A percentile compares a stretch with the other conserved stretches of the same genome.
phyloP scores from a whole-genome alignment of 805 yeast genomes.

The Lachancea quebecensis region DNA sequence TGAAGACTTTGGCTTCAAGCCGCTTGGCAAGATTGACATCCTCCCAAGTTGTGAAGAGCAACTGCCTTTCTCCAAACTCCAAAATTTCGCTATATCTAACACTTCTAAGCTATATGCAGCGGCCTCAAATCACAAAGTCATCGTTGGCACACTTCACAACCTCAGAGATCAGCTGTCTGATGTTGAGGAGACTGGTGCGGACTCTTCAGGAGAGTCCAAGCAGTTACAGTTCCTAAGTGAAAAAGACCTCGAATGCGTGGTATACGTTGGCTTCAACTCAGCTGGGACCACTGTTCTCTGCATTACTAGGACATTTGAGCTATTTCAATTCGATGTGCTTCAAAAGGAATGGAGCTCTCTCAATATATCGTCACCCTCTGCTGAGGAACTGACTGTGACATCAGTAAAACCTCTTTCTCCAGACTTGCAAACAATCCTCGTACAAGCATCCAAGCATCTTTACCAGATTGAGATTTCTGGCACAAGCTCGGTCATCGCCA shows the following conservation, averaged over 20 bases:
- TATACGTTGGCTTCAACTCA: constrained; percentile 3
- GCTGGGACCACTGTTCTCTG: not conserved
- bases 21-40: constrained; percentile 29
- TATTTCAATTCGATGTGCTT: not conserved
- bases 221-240: not conserved
- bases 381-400: not conserved
- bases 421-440: not conserved
- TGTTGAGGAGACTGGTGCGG: not conserved
- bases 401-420: not conserved
- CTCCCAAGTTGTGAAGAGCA: constrained; percentile 35
- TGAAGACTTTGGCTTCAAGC: constrained; percentile 42
- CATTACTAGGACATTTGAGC: not conserved
- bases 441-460: not conserved
- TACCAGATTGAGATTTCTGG: not conserved
- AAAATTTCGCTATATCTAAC: constrained; percentile 36
- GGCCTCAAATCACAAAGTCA: constrained; percentile 32
- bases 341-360: not conserved
- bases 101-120: constrained; percentile 32
- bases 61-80: constrained; percentile 31
- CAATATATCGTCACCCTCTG: not conserved
- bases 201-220: not conserved
- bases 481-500: not conserved
- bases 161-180: constrained; percentile 18
- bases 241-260: constrained; percentile 1
- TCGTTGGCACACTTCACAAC: constrained; percentile 31